Evolutionary conservation across 208 protist species (phyloP).

Genomic region (Leishmania lainsoni): DNA sequence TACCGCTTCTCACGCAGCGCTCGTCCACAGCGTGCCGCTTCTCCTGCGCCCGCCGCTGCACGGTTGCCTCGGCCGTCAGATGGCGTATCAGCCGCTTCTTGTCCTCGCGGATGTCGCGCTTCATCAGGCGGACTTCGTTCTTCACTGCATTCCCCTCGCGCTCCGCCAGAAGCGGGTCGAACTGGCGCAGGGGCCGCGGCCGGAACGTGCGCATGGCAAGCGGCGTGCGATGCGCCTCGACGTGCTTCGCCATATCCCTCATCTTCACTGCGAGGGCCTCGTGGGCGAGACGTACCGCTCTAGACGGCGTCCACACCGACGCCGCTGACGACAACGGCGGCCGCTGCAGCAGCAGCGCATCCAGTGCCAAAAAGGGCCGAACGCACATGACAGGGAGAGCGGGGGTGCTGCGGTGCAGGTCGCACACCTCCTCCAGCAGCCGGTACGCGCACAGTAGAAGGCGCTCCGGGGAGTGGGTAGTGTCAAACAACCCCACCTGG

Average conservation of each 20-base stretch:
- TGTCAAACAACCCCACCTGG: conserved; percentile 44
- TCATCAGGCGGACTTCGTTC: conserved; percentile 68
- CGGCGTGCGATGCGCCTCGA: conserved; percentile 57
- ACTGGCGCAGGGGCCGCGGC: conserved; percentile 80
- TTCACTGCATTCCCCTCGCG: conserved; percentile 55
- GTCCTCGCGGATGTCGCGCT: conserved; percentile 81
- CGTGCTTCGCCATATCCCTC: conserved; percentile 16
- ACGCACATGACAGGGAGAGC: conserved; percentile 63
- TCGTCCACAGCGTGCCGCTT: conserved; percentile 39
- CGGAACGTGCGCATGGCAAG: conserved; percentile 87
- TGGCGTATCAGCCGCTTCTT: conserved; percentile 86
- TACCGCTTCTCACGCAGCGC: conserved; percentile 60
- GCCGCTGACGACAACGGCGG: not conserved
- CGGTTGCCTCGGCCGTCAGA: conserved; percentile 76
- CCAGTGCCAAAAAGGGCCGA: conserved; percentile 49
- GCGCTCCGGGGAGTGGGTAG: conserved; percentile 24
- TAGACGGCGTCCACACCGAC: conserved; percentile 38
- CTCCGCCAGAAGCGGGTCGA: conserved; percentile 79
- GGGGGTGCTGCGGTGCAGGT: conserved; percentile 41
- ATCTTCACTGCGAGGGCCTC: conserved; percentile 42
- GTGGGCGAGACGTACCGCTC: conserved; percentile 49
- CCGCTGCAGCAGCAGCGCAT: conserved; percentile 36
- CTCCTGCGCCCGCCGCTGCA: conserved; percentile 74
- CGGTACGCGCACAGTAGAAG: conserved; percentile 70
- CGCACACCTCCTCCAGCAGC: conserved; percentile 53